phyloP scores from a whole-genome alignment of 1,139 yeast species.

The Hyphopichia fennica region DNA sequence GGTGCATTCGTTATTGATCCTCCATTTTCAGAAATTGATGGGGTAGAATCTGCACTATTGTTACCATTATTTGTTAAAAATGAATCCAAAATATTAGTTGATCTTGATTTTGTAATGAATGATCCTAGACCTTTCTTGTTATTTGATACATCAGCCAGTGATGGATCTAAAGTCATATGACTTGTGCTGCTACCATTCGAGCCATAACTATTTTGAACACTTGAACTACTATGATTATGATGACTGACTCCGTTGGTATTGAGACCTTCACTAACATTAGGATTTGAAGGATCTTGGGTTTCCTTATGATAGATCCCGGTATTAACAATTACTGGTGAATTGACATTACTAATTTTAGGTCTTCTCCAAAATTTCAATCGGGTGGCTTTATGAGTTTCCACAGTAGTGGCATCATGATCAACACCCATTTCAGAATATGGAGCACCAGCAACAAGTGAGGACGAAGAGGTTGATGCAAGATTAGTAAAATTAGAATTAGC shows the following conservation, averaged over 20 bases:
- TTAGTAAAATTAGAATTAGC: conserved; percentile 3
- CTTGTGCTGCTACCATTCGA: conserved; percentile 3
- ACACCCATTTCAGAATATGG: conserved; percentile 13
- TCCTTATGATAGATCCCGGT: conserved; percentile 1
- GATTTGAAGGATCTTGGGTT: background rate
- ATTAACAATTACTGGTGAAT: conserved; percentile 7
- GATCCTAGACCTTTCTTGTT: conserved; percentile 11
- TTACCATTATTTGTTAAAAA: conserved; percentile 22
- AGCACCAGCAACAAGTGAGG: conserved; percentile 17
- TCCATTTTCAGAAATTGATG: conserved; percentile 4
- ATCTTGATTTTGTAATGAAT: conserved; percentile 40
- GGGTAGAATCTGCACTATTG: conserved; percentile 9
- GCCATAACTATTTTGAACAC: conserved; percentile 2
- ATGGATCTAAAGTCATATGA: conserved; percentile 5
- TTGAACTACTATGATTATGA: conserved; percentile 7
- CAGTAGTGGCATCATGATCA: conserved; percentile 11
- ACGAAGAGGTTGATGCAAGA: conserved; percentile 9
- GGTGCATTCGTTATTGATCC: conserved; percentile 20
- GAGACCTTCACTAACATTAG: conserved; percentile 2
- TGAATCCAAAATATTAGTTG: conserved; percentile 48
- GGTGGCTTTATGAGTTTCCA: conserved; percentile 46
- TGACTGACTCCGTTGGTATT: conserved; percentile 8
- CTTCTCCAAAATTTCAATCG: conserved; percentile 57
- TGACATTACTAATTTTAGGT: conserved; percentile 30
- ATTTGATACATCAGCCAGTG: background rate